These are phyloP conservation scores for Kwoniella botswanensis DNA, from an alignment of 768 basidiomycete genomes.

Conservation along the genomic window DNA sequence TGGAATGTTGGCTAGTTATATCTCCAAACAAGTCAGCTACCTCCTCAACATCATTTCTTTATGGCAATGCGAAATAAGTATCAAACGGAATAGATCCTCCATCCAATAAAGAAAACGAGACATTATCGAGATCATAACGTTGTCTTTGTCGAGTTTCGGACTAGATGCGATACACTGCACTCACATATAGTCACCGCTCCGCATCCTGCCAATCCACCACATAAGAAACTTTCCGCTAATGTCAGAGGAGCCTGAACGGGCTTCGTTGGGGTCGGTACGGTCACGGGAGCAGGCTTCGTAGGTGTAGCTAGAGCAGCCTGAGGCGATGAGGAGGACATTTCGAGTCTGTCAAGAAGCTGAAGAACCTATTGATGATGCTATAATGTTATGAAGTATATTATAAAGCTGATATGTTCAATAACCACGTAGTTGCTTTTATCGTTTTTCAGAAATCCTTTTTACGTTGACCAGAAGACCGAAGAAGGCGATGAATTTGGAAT, in stretches of 20 bases:
- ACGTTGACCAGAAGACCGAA: not conserved
- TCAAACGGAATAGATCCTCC: too few species aligned
- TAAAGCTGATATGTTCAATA: not conserved
- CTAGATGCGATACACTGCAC: constrained; percentile 8
- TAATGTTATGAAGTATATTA: not conserved
- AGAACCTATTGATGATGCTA: not conserved
- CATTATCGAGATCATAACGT: too few species aligned
- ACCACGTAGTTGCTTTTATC: not conserved
- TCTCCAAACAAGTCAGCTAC: not conserved
- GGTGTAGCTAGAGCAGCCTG: constrained; percentile 24
- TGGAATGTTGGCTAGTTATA: constrained; percentile 48
- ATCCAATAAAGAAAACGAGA: too few species aligned
- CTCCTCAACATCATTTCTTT: too few species aligned
- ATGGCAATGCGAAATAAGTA: too few species aligned
- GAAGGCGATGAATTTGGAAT: not conserved
- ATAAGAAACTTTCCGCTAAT: constrained; percentile 65
- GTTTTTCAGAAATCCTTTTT: not conserved
- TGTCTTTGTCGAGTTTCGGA: too few species aligned
- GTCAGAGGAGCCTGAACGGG: constrained; percentile 33
- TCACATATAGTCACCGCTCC: constrained; percentile 70
- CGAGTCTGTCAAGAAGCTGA: not conserved
- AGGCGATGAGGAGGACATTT: constrained; percentile 28
- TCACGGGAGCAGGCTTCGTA: constrained; percentile 20
- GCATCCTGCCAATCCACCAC: constrained; percentile 89
- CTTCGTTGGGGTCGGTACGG: constrained; percentile 27